Percentiles rank a stretch among this genome's conserved stretches.
phyloP scores from a whole-genome alignment of 2,329 filamentous ascomycete species.

The Drechslera avenae region DNA sequence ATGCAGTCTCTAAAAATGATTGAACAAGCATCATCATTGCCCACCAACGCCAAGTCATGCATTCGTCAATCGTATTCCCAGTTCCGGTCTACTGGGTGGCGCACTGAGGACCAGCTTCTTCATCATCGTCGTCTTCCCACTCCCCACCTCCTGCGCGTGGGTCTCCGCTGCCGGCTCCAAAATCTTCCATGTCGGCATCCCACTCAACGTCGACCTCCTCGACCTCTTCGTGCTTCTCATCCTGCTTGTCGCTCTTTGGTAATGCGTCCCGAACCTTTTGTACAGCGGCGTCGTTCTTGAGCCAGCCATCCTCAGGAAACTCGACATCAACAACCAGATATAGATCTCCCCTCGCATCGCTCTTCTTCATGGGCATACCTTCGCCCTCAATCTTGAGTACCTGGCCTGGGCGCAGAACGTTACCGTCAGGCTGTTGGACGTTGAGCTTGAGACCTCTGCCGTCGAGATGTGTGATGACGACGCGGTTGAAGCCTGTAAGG shows the following conservation, averaged over 20 bases:
- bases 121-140: slow-evolving; percentile 72
- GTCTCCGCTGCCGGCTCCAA: slow-evolving; percentile 74
- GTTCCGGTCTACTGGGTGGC: slow-evolving; percentile 66
- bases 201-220: slow-evolving; percentile 88
- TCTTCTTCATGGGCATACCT: slow-evolving; percentile 92
- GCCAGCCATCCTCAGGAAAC: slow-evolving; percentile 88
- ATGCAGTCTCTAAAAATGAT: too few species aligned
- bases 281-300: slow-evolving; percentile 69
- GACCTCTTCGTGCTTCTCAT: slow-evolving; percentile 68
- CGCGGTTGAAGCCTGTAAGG: slow-evolving; percentile 84
- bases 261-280: slow-evolving; percentile 75
- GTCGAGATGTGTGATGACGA: slow-evolving; percentile 90
- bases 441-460: slow-evolving; percentile 85
- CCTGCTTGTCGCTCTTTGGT: slow-evolving; percentile 62
- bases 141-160: slow-evolving; percentile 68
- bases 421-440: slow-evolving; percentile 71
- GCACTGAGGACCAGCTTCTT: slow-evolving; percentile 68
- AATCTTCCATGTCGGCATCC: slow-evolving; percentile 83
- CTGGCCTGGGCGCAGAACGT: slow-evolving; percentile 81
- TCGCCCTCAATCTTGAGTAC: slow-evolving; percentile 85
- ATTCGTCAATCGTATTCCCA: too few species aligned
- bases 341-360: slow-evolving; percentile 81
- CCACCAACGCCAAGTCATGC: too few species aligned
- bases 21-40: too few species aligned
- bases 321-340: slow-evolving; percentile 85